Percentiles rank a stretch among this genome's conserved stretches.
Evolutionary conservation across 768 basidiomycete species (phyloP).

Genomic region (Leccinum truebloodii): DNA sequence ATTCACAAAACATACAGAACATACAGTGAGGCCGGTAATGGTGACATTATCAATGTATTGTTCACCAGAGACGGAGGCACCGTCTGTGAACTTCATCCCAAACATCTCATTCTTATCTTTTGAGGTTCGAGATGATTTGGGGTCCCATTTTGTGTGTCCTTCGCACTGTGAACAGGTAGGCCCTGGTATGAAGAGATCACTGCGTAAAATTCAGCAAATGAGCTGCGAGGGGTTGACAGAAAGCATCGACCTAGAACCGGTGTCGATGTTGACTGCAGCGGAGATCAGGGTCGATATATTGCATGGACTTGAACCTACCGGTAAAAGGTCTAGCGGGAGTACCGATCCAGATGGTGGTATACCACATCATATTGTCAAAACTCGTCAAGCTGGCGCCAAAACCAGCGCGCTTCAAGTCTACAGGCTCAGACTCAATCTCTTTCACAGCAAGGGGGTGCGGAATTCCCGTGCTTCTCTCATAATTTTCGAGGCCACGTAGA

Average conservation of each 20-base stretch:
- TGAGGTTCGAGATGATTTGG: too few relatives aligned
- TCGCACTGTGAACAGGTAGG: neutral
- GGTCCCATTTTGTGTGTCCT: too few relatives aligned
- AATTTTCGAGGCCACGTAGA: too few relatives aligned
- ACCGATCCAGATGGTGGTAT: neutral
- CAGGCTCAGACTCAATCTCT: too few relatives aligned
- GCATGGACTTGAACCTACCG: neutral
- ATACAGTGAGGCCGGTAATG: too few relatives aligned
- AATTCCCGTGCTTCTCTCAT: too few relatives aligned
- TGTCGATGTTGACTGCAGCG: neutral
- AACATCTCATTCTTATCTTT: too few relatives aligned
- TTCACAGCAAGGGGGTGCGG: too few relatives aligned
- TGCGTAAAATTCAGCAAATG: neutral
- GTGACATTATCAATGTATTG: too few relatives aligned
- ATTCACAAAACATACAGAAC: too few relatives aligned
- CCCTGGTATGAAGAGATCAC: neutral
- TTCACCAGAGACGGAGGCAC: too few relatives aligned
- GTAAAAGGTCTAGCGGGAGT: neutral
- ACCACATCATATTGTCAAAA: neutral
- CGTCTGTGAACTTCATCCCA: too few relatives aligned
- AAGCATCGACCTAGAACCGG: neutral
- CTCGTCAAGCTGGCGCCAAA: neutral
- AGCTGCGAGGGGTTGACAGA: neutral
- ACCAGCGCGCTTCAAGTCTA: neutral
- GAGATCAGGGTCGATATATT: neutral